Percentiles rank a stretch among this genome's conserved stretches.
These are phyloP conservation scores for Bisporella sp. DNA, from an alignment of 2,329 filamentous ascomycete species.

Conservation along the genomic window DNA sequence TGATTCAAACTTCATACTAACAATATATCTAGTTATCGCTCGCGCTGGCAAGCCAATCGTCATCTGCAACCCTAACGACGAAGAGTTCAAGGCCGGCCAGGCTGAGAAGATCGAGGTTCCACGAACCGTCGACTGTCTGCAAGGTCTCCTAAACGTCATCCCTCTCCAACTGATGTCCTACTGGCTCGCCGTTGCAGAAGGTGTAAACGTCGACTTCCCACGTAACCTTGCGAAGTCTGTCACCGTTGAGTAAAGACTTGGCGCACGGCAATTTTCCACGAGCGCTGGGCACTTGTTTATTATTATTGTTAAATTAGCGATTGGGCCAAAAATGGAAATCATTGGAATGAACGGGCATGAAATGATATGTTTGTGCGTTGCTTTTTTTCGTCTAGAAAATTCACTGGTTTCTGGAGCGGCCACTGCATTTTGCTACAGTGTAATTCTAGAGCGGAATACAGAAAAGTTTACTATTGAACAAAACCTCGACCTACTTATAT, in stretches of 20 bases:
- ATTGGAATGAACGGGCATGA: no score
- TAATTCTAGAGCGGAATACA: no score
- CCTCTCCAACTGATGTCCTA: constrained; percentile 97
- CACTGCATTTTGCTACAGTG: no score
- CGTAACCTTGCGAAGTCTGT: constrained; percentile 98
- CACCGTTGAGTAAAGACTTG: constrained; percentile 81
- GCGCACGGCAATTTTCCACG: no score
- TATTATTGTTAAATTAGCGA: no score
- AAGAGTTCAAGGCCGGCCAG: constrained; percentile 81
- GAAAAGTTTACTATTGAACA: no score
- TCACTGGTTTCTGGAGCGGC: no score
- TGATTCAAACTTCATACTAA: constrained; percentile 20
- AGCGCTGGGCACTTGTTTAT: no score
- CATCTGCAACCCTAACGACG: constrained; percentile 88
- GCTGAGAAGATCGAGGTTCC: constrained; percentile 98
- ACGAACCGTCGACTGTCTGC: constrained; percentile 87
- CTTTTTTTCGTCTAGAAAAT: no score
- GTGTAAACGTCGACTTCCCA: constrained; percentile 96
- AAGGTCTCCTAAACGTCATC: constrained; percentile 96
- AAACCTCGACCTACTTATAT: no score
- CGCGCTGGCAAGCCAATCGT: constrained; percentile 95
- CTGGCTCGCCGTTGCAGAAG: constrained; percentile 95
- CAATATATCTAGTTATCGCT: constrained; percentile 65
- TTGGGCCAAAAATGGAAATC: no score
- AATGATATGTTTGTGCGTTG: no score